Evolutionary conservation across 2,329 filamentous ascomycete genomes (phyloP), one percentile per base, ranked within the genome.

Genomic region (Botrytis fragariae): DNA sequence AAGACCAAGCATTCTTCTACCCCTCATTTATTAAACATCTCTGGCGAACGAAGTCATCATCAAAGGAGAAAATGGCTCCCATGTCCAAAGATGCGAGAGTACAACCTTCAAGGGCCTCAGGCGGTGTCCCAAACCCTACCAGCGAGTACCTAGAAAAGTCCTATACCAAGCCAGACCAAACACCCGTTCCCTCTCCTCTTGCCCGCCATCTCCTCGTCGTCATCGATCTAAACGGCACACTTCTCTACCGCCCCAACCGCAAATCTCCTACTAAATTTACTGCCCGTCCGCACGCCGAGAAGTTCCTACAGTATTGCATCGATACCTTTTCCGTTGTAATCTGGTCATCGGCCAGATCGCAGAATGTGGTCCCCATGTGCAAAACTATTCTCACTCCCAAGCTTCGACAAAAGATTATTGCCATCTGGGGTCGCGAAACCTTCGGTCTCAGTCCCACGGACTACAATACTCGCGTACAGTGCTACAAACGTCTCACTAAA

Each of bases 221-320:
- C 64, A 88, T 98, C 75, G 96, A 99, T 83, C 88, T 99, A 54
- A 99, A 98, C 82, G 96, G 96, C 75, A 98, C 95, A 0, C 86
- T 99, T 1, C 87, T 98, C 51, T 87, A 88, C 83, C 92, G 96
- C 8, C 91, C 90, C 14, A 85, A 85, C 70, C 84, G 85, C 63
- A 81, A 80, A 39, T 79, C 83, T 2, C 84, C 86, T 5, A 86
- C 84, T 16, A 81, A 82, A 60, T 93, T 94, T 80, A 83, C 90
- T 61, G 83, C 87, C 76, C 91, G 96, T 0, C 93, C 93, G 0
- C 86, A 90, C 76, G 87, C 96, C 1, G 78, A 84, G 4, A 77
- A 83, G 0, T 98, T 99, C 81, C 83, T 98, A 5, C 79, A 86
- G 42, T 93, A 94, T 81, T 88, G 95, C 77, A 86, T 97, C 77